Base-by-base conservation (phyloP, 768 basidiomycete genomes). In the Naganishia antarctica region DNA sequence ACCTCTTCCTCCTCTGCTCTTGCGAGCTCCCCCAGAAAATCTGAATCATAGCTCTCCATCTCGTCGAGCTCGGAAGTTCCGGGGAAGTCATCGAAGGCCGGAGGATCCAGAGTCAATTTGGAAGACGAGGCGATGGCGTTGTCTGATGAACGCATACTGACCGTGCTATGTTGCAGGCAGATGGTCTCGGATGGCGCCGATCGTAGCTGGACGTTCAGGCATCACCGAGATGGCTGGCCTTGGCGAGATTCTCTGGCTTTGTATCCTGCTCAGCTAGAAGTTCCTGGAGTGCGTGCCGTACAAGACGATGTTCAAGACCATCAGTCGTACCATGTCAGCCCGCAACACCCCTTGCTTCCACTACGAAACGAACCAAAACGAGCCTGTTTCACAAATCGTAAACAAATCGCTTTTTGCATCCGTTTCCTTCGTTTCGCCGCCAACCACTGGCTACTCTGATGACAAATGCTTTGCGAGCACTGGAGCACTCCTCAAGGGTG, bases 1-100 rank as follows among this genome's bases (percentile, higher is more conserved):
- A 37, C 34, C 43, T 40, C 37, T 40, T 40, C 37, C 37, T 12
- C 63, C 53, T 68, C 66, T 2, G 69, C 69, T 49, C n/a, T 48
- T 44, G 53, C 63, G 0, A 40, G 28, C 23, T 69, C 53, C 23
- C 67, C 68, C 47, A 44, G n/a, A 44, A 44, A 44, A 6, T 44
- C 43, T 21, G 13, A 12, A 21, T 44, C 43, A n/a, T 44, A 44
- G 5, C 43, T 44, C 9, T 44, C 13, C 43, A 11, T n/a, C 43
- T 44, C 43, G 8, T 44, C 43, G 11, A 44, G n/a, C 11, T 44
- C 37, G n/a, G n/a, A n/a, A n/a, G n/a, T n/a, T n/a, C n/a, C n/a
- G n/a, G n/a, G n/a, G n/a, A n/a, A n/a, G 15, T 37, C 34, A 15
- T 37, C 34, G 34, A 37, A 37, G 43, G 8, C 43, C 6, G 43